Evolutionary conservation across 208 protist species (phyloP), one percentile per base, ranked within the genome.

Genomic region (Leishmania mexicana): DNA sequence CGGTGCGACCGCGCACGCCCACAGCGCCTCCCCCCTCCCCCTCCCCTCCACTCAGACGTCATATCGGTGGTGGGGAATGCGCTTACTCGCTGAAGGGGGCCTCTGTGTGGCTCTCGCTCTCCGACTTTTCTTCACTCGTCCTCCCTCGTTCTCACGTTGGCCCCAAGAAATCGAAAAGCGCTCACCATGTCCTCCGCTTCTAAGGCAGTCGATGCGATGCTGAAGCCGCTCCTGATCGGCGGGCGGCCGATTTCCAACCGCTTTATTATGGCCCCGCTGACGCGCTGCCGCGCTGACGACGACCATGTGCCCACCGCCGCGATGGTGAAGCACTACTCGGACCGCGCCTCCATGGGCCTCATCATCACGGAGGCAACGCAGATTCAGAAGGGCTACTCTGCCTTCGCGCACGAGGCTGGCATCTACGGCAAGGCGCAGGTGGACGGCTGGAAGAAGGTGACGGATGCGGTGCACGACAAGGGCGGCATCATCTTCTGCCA

Each of bases 381-480:
- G 70, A 90, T 96, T 38, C 80, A 86, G 60, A 79, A 85, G 70
- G 83, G 88, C 62, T 93, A 89, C 83, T 84, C 82, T n/a, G 81
- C 78, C 4, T 91, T 90, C 47, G 60, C 28, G 21, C 49, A 77
- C 60, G 87, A 94, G 71, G 80, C 71, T n/a, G 93, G 94, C 5
- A 94, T 96, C 76, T 96, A 90, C 79, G 83, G 83, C 35, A 51
- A 80, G 47, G 93, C 45, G 60, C 92, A 96, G 84, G 71, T 94
- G 10, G 86, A 86, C 2, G 93, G 87, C 5, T 97, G 94, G 93
- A 88, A 75, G 70, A 85, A 77, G 83, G 90, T 96, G 71, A 94
- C 88, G 28, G 88, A 92, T 81, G 89, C 94, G 3, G 93, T 97
- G 49, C 94, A 96, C 80, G 85, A 75, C 28, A 91, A 94, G 79